Evolutionary conservation across 1,284 basidiomycete species (phyloP).

Genomic region (Cryptococcus depauperatus): DNA sequence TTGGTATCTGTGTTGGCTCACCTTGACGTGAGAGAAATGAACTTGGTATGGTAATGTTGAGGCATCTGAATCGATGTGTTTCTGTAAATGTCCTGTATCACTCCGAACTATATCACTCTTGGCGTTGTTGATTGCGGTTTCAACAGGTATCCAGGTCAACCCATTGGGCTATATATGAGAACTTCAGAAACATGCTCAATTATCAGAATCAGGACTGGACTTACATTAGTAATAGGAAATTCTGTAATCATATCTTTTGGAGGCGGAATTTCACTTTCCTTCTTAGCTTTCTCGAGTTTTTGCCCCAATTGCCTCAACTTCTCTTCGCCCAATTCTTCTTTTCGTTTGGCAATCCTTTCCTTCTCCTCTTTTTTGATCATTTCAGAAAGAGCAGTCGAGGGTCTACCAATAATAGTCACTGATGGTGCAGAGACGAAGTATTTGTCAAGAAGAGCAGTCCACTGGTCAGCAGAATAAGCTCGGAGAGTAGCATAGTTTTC

Average conservation of each 20-base stretch:
- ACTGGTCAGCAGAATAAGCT: slow-evolving; percentile 66
- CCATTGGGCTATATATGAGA: slow-evolving; percentile 53
- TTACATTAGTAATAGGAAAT: slow-evolving; percentile 75
- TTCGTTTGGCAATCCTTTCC: slow-evolving; percentile 63
- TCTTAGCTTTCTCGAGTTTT: slow-evolving; percentile 72
- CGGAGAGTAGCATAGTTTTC: slow-evolving; percentile 60
- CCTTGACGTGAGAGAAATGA: slow-evolving; percentile 81
- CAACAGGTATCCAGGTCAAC: slow-evolving; percentile 91
- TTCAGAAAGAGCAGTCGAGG: slow-evolving; percentile 75
- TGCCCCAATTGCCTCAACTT: slow-evolving; percentile 67
- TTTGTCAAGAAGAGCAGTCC: slow-evolving; percentile 73
- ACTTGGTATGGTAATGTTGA: slow-evolving; percentile 73
- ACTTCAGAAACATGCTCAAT: not conserved
- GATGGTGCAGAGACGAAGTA: slow-evolving; percentile 68
- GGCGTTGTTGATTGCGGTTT: slow-evolving; percentile 50
- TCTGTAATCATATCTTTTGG: slow-evolving; percentile 69
- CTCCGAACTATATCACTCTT: slow-evolving; percentile 15
- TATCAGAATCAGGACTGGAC: no score
- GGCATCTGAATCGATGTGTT: slow-evolving; percentile 65
- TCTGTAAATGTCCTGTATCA: slow-evolving; percentile 48
- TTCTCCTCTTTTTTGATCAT: slow-evolving; percentile 77
- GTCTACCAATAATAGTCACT: slow-evolving; percentile 72
- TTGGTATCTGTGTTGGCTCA: slow-evolving; percentile 32
- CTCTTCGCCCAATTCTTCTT: slow-evolving; percentile 63
- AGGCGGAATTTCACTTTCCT: slow-evolving; percentile 75